Conservation (phyloP, 176 grass and related monocot species). For the Eleusine coracana region DNA sequence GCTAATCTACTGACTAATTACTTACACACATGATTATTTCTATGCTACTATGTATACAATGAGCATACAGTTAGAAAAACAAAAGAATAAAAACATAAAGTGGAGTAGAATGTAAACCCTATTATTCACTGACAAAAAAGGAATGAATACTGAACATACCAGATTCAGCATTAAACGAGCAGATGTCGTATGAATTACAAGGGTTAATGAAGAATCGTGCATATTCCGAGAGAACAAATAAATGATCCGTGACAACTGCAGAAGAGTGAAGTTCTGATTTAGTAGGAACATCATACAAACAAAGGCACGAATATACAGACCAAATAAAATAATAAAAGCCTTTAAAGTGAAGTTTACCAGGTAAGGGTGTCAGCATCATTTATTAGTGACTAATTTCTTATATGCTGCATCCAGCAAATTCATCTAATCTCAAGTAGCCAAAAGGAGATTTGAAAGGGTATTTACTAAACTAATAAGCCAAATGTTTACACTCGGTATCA, state of each 20-base stretch:
- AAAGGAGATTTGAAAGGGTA: slow-evolving; percentile 9
- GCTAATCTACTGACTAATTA: slow-evolving; percentile 13
- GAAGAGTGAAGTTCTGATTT: slow-evolving; percentile 46
- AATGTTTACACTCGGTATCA: slow-evolving; percentile 1
- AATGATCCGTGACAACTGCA: slow-evolving; percentile 95
- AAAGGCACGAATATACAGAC: slow-evolving; percentile 13
- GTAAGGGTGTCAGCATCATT: background rate
- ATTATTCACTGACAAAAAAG: slow-evolving; percentile 37
- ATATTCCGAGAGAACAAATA: slow-evolving; percentile 99
- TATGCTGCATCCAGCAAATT: slow-evolving; percentile 12
- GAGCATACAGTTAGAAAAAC: slow-evolving; percentile 14
- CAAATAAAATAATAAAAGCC: background rate
- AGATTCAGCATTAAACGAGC: slow-evolving; percentile 98
- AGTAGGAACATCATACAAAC: slow-evolving; percentile 31
- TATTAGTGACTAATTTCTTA: background rate
- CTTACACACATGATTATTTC: background rate
- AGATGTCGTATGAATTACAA: slow-evolving; percentile 96
- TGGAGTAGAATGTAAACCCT: background rate
- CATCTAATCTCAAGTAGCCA: slow-evolving; percentile 3
- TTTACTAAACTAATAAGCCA: slow-evolving; percentile 1
- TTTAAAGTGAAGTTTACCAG: slow-evolving; percentile 4
- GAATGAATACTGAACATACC: slow-evolving; percentile 58
- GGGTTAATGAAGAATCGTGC: slow-evolving; percentile 96
- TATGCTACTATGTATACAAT: background rate
- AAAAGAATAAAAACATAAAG: slow-evolving; percentile 16